Evolutionary conservation across 2,329 filamentous ascomycete genomes (phyloP).

Genomic region (Aspergillus japonicus): DNA sequence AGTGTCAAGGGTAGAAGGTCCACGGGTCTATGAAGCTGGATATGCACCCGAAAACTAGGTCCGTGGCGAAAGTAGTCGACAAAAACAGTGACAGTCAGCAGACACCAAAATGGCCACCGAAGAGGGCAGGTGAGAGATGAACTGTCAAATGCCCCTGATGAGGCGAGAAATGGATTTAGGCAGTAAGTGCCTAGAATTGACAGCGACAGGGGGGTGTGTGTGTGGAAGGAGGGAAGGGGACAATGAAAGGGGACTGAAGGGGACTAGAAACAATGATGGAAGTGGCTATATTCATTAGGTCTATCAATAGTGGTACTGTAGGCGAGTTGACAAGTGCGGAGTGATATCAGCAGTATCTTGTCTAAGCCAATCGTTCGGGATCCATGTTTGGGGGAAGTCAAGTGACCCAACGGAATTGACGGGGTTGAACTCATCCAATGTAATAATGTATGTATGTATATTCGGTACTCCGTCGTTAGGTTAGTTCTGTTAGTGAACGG

Average conservation of each 20-base stretch:
- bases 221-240: neutral
- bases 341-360: slow-evolving; percentile 17
- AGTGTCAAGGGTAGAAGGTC: slow-evolving; percentile 6
- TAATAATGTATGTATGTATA: no score
- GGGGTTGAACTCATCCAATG: slow-evolving; percentile 8
- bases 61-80: slow-evolving; percentile 33
- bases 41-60: slow-evolving; percentile 14
- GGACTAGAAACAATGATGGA: slow-evolving; percentile 2
- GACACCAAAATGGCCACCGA: slow-evolving; percentile 16
- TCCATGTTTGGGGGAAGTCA: slow-evolving; percentile 23
- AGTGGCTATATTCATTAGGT: slow-evolving; percentile 7
- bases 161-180: slow-evolving; percentile 3
- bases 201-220: neutral
- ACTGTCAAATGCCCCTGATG: slow-evolving; percentile 6
- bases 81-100: slow-evolving; percentile 27
- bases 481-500: neutral
- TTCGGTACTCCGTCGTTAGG: no score
- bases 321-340: slow-evolving; percentile 13
- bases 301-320: slow-evolving; percentile 5
- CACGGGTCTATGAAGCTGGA: neutral
- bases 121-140: neutral
- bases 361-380: slow-evolving; percentile 19
- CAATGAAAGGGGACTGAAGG: neutral
- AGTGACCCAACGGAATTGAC: slow-evolving; percentile 22
- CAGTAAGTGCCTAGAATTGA: slow-evolving; percentile 5